phyloP scores from a whole-genome alignment of 2,329 filamentous ascomycete species.

The Stagonosporopsis chrysanthemi region DNA sequence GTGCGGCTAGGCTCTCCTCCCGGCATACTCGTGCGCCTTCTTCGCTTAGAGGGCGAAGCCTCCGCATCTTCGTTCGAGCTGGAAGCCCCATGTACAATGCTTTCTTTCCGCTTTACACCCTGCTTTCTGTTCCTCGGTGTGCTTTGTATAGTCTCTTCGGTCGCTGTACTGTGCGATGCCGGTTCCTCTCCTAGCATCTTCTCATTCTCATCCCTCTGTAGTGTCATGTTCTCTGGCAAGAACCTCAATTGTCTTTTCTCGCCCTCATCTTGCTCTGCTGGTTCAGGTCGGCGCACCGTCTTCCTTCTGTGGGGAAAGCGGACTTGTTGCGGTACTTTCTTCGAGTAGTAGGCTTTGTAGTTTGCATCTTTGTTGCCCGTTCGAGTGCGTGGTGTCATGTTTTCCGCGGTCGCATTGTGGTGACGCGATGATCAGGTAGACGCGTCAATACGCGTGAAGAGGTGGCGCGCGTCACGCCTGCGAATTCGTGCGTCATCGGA shows the following conservation, averaged over 20 bases:
- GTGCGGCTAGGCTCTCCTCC: slow-evolving; percentile 22
- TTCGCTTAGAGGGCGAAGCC: slow-evolving; percentile 29
- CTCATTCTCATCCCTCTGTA: slow-evolving; percentile 3
- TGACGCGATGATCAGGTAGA: slow-evolving; percentile 1
- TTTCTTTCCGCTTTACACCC: slow-evolving; percentile 29
- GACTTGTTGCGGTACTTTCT: slow-evolving; percentile 39
- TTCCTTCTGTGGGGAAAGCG: slow-evolving; percentile 41
- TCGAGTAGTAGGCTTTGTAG: slow-evolving; percentile 43
- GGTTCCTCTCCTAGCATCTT: slow-evolving; percentile 19
- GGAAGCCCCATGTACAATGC: slow-evolving; percentile 11
- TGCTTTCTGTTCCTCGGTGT: slow-evolving; percentile 5
- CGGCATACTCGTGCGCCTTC: slow-evolving; percentile 14
- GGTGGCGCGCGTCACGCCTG: slow-evolving; percentile 6
- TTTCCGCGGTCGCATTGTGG: slow-evolving; percentile 6
- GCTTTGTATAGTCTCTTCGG: neutral
- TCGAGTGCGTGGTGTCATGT: slow-evolving; percentile 42
- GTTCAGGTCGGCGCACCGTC: slow-evolving; percentile 33
- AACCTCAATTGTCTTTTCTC: slow-evolving; percentile 40
- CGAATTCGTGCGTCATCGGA: slow-evolving; percentile 7
- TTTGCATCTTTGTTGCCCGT: slow-evolving; percentile 34
- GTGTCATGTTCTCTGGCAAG: slow-evolving; percentile 38
- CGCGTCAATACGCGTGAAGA: slow-evolving; percentile 18
- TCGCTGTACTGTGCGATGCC: neutral
- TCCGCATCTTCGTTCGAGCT: slow-evolving; percentile 17
- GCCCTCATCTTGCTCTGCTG: slow-evolving; percentile 21